Evolutionary conservation across 1,284 basidiomycete genomes (phyloP), one percentile per base, ranked within the genome.

Genomic region (Pseudozyma sp.): DNA sequence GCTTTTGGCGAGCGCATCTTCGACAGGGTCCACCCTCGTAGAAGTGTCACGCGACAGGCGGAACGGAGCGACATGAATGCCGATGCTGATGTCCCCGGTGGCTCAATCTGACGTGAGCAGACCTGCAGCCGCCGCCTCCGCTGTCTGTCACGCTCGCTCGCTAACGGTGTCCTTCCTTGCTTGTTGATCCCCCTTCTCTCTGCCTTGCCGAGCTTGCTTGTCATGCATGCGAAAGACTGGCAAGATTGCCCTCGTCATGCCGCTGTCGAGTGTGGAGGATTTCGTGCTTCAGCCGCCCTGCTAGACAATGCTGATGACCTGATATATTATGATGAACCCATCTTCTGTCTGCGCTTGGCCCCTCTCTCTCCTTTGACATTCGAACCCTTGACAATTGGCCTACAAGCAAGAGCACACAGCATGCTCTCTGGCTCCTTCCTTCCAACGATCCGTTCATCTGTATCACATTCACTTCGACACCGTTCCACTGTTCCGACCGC

Each of bases 101-200:
- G 44, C 54, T 55, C 35, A 40, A 33, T 55, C 45, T 55, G 54
- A 55, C 45, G 54, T 55, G 54, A 55, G 54, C 54, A 55, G 54
- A 46, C 7, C 17, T 16, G 33, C 35, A 19, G 7, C 11, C 44
- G 52, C 44, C 30, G 53, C 11, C 19, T 30, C 16, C 5, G 48
- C 16, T 19, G 3, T 17, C 10, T 19, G 11, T 16, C 11, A 10
- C 14, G 45, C 45, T 46, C 29, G 3, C 45, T 31, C 40, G 40
- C 40, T n/a, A 16, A n/a, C 40, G 10, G 40, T 13, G 16, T 42
- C 24, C 24, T 24, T 24, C 24, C 24, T 24, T 24, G 24, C 24
- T 24, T 24, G 24, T 24, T 24, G 24, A 24, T 24, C 24, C 24
- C 24, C 24, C n/a, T n/a, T 24, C 24, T 24, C 24, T 24, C 24